Evolutionary conservation across 768 basidiomycete genomes (phyloP), one percentile per base, ranked within the genome.

Genomic region (Trametes villosa): DNA sequence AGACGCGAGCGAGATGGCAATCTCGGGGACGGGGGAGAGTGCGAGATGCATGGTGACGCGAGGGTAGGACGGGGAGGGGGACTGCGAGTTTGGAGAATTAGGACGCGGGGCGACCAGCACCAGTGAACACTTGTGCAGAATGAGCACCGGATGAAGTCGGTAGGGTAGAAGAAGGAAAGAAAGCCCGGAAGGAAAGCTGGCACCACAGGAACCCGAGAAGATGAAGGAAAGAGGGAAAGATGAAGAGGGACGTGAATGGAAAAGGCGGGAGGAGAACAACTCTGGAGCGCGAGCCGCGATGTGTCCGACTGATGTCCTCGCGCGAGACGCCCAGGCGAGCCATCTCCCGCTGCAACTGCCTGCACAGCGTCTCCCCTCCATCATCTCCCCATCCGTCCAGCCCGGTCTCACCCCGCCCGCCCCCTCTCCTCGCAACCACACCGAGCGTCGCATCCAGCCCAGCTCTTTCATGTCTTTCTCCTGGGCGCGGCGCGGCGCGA

Each of bases 1-100:
- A 3, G 86, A 84, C 48, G 89, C 84, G 33, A 79, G 84, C 22
- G 87, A 91, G 68, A 93, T 84, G 66, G 79, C 82, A 66, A 93
- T 92, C 63, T 82, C 77, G 65, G 90, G 89, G 67, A 90, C 74
- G 58, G 80, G 75, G 55, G 78, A 74, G 59, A 53, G 62, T 61
- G 72, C 71, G 66, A 73, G 66, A 51, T 56, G 65, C 73, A 74
- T 74, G 66, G 67, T 62, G 67, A 52, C 70, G 64, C 54, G 62
- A 49, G 40, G 59, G 69, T 65, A 53, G 63, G 57, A 53, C 45
- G 48, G 33, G 47, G 44, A n/a, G 59, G 61, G 7, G 22, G 31
- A 17, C 24, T 53, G 45, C 49, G 51, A 53, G 55, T 36, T 53
- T 54, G 49, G 45, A 49, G 59, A 56, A 60, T 33, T 54, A 65